Evolutionary conservation across 768 basidiomycete genomes (phyloP).

Genomic region (Pulveroboletus ravenelii): DNA sequence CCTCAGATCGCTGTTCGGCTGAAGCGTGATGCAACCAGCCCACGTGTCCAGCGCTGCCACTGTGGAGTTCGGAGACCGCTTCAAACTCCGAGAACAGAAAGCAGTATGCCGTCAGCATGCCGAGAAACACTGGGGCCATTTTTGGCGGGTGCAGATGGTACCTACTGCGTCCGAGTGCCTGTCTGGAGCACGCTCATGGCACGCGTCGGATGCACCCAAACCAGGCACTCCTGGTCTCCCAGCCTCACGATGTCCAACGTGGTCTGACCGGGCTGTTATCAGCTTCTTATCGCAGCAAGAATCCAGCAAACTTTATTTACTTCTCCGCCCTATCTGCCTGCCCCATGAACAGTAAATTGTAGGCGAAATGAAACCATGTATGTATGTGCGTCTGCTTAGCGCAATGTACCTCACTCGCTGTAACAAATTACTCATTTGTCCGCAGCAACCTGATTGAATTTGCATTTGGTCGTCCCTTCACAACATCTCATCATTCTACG

Average conservation of each 20-base stretch:
- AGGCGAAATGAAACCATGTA: slow-evolving; percentile 25
- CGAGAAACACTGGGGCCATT: background rate
- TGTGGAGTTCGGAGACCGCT: slow-evolving; percentile 12
- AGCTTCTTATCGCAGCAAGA: slow-evolving; percentile 21
- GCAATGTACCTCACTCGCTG: slow-evolving; percentile 19
- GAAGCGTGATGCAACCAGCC: slow-evolving; percentile 12
- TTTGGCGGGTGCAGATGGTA: no score
- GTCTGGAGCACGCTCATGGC: background rate
- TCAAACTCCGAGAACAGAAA: slow-evolving; percentile 11
- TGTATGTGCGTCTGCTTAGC: slow-evolving; percentile 1
- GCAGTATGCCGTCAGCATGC: slow-evolving; percentile 10
- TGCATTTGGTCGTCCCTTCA: background rate
- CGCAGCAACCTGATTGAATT: slow-evolving; percentile 1
- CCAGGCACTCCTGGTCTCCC: background rate
- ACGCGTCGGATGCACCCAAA: background rate
- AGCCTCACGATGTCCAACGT: background rate
- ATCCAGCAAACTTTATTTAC: slow-evolving; percentile 16
- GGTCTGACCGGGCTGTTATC: slow-evolving; percentile 12
- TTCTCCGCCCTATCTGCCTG: slow-evolving; percentile 24
- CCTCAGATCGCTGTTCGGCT: slow-evolving; percentile 30
- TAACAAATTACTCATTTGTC: slow-evolving; percentile 26
- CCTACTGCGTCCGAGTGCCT: background rate
- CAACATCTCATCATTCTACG: background rate
- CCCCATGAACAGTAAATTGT: slow-evolving; percentile 8
- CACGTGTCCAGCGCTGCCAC: slow-evolving; percentile 16